Percentiles rank a stretch among this genome's conserved stretches.
These are phyloP conservation scores for Cladophialophora exuberans DNA, from an alignment of 2,329 filamentous ascomycete genomes.

Conservation along the genomic window DNA sequence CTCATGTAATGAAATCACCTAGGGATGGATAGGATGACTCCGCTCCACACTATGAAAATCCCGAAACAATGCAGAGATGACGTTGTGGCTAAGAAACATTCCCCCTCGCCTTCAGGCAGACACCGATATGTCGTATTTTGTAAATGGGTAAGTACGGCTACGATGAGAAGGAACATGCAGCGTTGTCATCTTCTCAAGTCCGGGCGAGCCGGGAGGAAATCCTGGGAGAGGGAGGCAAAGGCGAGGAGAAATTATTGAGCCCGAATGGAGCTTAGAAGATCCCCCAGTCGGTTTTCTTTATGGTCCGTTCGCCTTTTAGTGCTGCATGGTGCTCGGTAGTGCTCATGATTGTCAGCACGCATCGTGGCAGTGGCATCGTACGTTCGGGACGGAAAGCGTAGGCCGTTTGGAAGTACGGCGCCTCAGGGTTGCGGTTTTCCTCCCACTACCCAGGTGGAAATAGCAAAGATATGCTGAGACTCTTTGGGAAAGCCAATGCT, in stretches of 20 bases:
- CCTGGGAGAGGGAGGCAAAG: constrained; percentile 2
- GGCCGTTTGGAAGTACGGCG: too few relatives aligned
- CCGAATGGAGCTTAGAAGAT: neutral
- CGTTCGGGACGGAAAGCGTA: neutral
- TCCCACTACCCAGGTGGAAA: too few relatives aligned
- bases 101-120: constrained; percentile 14
- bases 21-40: constrained; percentile 7
- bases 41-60: neutral
- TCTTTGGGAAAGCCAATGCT: too few relatives aligned
- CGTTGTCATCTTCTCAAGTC: constrained; percentile 15
- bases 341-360: neutral
- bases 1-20: constrained; percentile 11
- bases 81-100: constrained; percentile 15
- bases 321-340: too few relatives aligned
- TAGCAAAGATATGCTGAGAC: constrained; percentile 7
- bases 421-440: too few relatives aligned
- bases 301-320: constrained; percentile 7
- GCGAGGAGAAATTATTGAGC: neutral
- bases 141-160: neutral
- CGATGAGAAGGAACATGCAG: constrained; percentile 5
- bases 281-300: neutral
- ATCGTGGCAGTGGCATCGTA: neutral
- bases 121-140: constrained; percentile 8
- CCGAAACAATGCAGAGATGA: constrained; percentile 13
- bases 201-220: constrained; percentile 12